A percentile compares a stretch with the other conserved stretches of the same genome.
Conservation (phyloP, 805 yeast species). For the Ogataea paradorogensis region DNA sequence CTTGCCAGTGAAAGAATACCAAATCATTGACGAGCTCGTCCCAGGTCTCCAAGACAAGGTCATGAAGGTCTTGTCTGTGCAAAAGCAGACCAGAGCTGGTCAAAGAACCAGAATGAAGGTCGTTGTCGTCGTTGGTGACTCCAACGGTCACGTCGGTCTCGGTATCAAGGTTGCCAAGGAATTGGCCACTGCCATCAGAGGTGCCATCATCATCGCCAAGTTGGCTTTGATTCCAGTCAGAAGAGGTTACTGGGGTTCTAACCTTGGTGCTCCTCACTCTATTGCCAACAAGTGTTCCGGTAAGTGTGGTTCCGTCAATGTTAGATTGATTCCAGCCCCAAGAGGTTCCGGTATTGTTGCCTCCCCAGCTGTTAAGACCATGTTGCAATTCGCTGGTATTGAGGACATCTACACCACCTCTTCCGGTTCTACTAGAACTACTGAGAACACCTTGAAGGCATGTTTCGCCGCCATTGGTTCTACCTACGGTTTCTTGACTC, state of each 20-base stretch:
- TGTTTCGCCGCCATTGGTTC: slow-evolving; percentile 99
- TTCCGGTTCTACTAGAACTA: slow-evolving; percentile 98
- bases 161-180: slow-evolving; percentile 99
- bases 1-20: slow-evolving; percentile 99
- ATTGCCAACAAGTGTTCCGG: slow-evolving; percentile 97
- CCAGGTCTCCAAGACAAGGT: slow-evolving; percentile 98
- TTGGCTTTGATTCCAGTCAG: slow-evolving; percentile 98
- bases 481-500: slow-evolving; percentile 99
- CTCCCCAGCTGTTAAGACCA: slow-evolving; percentile 98
- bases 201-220: slow-evolving; percentile 99
- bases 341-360: slow-evolving; percentile 99
- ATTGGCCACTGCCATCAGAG: slow-evolving; percentile 99
- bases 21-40: slow-evolving; percentile 93
- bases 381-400: slow-evolving; percentile 98
- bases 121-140: slow-evolving; percentile 98
- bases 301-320: slow-evolving; percentile 99
- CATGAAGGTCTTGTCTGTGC: slow-evolving; percentile 99
- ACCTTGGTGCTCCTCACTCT: slow-evolving; percentile 99
- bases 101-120: slow-evolving; percentile 99
- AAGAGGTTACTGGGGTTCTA: slow-evolving; percentile 99
- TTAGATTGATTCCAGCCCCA: slow-evolving; percentile 99
- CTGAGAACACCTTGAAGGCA: slow-evolving; percentile 99
- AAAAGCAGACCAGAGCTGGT: slow-evolving; percentile 99
- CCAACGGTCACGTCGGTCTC: slow-evolving; percentile 99
- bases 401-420: slow-evolving; percentile 99